Conservation (phyloP, 306 rosid genomes). For the Quercus cerris region DNA sequence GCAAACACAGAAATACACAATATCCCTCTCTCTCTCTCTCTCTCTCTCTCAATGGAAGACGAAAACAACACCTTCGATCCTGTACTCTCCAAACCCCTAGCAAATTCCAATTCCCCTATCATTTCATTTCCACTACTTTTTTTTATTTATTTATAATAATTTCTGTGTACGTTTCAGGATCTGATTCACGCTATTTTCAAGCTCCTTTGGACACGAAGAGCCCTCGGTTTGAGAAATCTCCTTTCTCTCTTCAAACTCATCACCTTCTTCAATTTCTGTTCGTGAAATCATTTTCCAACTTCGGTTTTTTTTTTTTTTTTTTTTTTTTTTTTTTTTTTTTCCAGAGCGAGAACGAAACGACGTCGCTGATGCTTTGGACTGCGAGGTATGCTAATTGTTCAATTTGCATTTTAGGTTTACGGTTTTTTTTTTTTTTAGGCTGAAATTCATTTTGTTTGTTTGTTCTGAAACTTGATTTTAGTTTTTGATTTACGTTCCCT, state of each 20-base stretch:
- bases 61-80: conserved; percentile 44
- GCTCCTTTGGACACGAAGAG: conserved; percentile 66
- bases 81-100: conserved; percentile 24
- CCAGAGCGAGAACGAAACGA: conserved; percentile 64
- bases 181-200: conserved; percentile 71
- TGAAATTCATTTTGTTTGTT: too few relatives aligned
- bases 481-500: too few relatives aligned
- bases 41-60: conserved; percentile 48
- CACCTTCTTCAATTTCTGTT: background rate
- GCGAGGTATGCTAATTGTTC: conserved; percentile 38
- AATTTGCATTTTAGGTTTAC: background rate
- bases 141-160: background rate
- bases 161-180: conserved; percentile 38
- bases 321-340: conserved; percentile 3
- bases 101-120: background rate
- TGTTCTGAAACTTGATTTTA: too few relatives aligned
- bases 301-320: background rate
- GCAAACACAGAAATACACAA: too few relatives aligned
- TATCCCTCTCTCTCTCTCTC: background rate
- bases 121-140: background rate
- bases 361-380: conserved; percentile 41
- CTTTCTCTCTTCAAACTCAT: background rate
- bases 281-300: background rate
- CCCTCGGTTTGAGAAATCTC: conserved; percentile 41
- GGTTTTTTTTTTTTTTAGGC: too few relatives aligned